Base-by-base conservation (phyloP, 2,329 filamentous ascomycete species). In the Phoma herbarum region DNA sequence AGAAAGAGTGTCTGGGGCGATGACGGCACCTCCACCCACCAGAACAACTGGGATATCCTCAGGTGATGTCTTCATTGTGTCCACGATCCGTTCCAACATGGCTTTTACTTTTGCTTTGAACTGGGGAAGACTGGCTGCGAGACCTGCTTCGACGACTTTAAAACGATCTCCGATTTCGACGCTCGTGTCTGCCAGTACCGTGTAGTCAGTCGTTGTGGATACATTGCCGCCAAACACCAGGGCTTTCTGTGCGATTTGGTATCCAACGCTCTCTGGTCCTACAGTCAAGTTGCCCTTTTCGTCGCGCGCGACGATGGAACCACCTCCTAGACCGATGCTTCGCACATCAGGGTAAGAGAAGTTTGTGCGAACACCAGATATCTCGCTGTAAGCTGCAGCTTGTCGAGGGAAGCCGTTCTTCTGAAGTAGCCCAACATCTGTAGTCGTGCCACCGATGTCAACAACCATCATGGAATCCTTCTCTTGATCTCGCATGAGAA, bases 391-490 rank as follows among this genome's bases (percentile, higher is more conserved):
- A 0, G 86, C 85, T 5, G 86, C 84, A 47, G 85, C 83, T 69
- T 88, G 85, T 29, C 86, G 80, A 0, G 88, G 88, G 50, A 89
- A 87, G 0, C 88, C 87, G 44, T 84, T 88, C 0, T 83, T 79
- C 7, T 86, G 79, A 5, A 90, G 72, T 0, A 88, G 72, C 0
- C 87, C 86, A 10, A 88, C 85, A 63, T 90, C 87, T 0, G 86
- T 84, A 0, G 87, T 90, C 0, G 88, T 90, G 2, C 88, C 87
- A 0, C 88, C 87, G 54, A 90, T 85, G 65, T 90, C 87, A 2
- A 89, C 83, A 0, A 90, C 86, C 77, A 89, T 84, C 63, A 85
- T 31, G 77, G 83, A 59, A 81, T 85, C 68, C 10, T 69, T 63
- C 26, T 65, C 57, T 47, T 70, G 58, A 43, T 67, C 68, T 9